phyloP scores from a whole-genome alignment of 176 grass and related monocot genomes.

The Carex kokanica region DNA sequence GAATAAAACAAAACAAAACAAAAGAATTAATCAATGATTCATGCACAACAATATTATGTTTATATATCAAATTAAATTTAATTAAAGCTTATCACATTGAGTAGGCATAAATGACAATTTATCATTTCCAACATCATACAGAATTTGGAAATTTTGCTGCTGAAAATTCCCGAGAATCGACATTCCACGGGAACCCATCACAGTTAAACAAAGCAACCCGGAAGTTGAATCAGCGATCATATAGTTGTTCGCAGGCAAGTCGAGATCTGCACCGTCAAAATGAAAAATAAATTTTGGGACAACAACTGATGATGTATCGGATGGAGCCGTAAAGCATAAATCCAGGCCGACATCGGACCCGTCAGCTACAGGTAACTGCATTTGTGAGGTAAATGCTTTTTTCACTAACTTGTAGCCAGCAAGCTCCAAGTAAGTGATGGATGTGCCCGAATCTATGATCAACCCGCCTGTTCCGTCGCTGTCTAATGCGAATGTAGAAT shows the following conservation, averaged over 20 bases:
- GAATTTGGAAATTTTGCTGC: slow-evolving; percentile 85
- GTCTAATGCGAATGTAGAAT: slow-evolving; percentile 39
- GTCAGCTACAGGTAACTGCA: slow-evolving; percentile 40
- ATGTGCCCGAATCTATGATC: slow-evolving; percentile 81
- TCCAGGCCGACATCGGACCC: slow-evolving; percentile 47
- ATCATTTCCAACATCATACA: slow-evolving; percentile 52
- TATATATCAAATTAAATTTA: not conserved
- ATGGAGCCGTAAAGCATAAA: slow-evolving; percentile 49
- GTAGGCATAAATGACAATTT: slow-evolving; percentile 63
- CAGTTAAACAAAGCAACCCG: slow-evolving; percentile 58
- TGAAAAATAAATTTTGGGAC: slow-evolving; percentile 75
- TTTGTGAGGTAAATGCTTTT: slow-evolving; percentile 50
- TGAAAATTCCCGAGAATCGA: slow-evolving; percentile 83
- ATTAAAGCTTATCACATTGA: slow-evolving; percentile 55
- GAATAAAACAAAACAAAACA: no score
- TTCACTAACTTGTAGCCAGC: slow-evolving; percentile 36
- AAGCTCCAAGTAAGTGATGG: slow-evolving; percentile 57
- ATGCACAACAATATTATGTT: not conserved
- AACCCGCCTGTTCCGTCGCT: slow-evolving; percentile 51
- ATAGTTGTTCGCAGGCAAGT: slow-evolving; percentile 72
- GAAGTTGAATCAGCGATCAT: slow-evolving; percentile 41
- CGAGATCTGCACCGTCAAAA: slow-evolving; percentile 56
- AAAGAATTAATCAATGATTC: not conserved
- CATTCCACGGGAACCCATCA: slow-evolving; percentile 33
- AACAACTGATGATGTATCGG: slow-evolving; percentile 22